phyloP scores from a whole-genome alignment of 805 yeast genomes.

The Lachancea sp. region DNA sequence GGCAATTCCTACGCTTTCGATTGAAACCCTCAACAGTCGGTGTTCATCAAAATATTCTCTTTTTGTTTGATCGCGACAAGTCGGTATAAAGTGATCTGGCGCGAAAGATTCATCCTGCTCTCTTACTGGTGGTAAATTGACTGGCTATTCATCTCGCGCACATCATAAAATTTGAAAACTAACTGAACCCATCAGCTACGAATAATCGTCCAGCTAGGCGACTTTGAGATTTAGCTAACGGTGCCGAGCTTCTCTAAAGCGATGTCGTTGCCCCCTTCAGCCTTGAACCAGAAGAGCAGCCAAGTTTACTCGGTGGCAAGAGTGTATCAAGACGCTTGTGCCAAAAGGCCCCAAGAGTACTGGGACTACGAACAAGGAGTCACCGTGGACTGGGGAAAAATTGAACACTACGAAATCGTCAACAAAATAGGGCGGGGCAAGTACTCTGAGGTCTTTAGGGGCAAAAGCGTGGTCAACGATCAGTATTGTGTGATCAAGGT shows the following conservation, averaged over 20 bases:
- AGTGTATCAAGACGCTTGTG: slow-evolving; percentile 78
- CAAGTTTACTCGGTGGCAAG: slow-evolving; percentile 53
- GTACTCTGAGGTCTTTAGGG: slow-evolving; percentile 89
- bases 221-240: neutral
- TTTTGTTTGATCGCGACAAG: neutral
- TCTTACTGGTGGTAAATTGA: no score
- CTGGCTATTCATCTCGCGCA: neutral
- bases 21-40: no score
- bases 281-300: slow-evolving; percentile 29
- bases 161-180: neutral
- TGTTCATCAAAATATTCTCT: no score
- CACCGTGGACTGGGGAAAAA: slow-evolving; percentile 76
- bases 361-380: slow-evolving; percentile 76
- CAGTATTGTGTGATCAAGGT: slow-evolving; percentile 80
- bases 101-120: neutral
- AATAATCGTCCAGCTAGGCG: neutral
- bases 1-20: no score
- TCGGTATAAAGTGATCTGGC: neutral
- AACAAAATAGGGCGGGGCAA: slow-evolving; percentile 87
- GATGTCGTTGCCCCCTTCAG: slow-evolving; percentile 32
- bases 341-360: slow-evolving; percentile 66
- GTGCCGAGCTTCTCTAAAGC: neutral
- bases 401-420: slow-evolving; percentile 77
- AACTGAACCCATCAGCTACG: neutral
- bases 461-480: slow-evolving; percentile 57